Evolutionary conservation across 1,284 basidiomycete genomes (phyloP).

Genomic region (Inonotus hispidus): DNA sequence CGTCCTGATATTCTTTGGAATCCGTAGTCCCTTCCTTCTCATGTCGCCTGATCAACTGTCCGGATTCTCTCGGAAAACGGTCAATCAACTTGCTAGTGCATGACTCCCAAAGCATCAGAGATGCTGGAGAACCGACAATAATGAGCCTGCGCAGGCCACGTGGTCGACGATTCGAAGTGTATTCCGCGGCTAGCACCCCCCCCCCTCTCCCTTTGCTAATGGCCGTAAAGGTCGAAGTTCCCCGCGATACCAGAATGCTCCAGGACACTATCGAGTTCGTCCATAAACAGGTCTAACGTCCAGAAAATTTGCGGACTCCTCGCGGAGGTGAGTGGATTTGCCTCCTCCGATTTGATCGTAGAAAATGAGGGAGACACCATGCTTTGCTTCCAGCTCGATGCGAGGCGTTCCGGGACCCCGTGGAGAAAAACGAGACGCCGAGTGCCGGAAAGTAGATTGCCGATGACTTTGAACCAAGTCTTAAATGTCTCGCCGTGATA

Average conservation of each 20-base stretch:
- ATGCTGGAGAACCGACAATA: conserved; percentile 24
- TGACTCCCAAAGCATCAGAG: conserved; percentile 24
- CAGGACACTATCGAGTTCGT: conserved; percentile 43
- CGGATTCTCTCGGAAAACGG: conserved; percentile 22
- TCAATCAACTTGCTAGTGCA: conserved; percentile 14
- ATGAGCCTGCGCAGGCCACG: conserved; percentile 26
- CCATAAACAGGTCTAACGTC: conserved; percentile 42
- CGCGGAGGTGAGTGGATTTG: conserved; percentile 37
- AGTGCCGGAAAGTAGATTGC: conserved; percentile 25
- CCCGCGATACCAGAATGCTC: conserved; percentile 31
- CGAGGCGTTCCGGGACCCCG: conserved; percentile 40
- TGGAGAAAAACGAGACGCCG: conserved; percentile 36
- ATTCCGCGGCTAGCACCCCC: conserved; percentile 39
- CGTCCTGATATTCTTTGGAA: conserved; percentile 25
- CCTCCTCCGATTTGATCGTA: conserved; percentile 50
- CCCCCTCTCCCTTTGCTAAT: conserved; percentile 54
- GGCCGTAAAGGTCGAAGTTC: conserved; percentile 39
- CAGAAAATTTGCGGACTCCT: conserved; percentile 38
- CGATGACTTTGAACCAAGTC: conserved; percentile 28
- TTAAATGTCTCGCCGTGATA: conserved; percentile 22
- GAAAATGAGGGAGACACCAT: conserved; percentile 37
- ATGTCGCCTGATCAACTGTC: conserved; percentile 23
- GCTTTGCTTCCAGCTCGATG: conserved; percentile 27
- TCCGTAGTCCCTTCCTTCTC: conserved; percentile 27
- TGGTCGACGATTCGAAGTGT: conserved; percentile 20